phyloP scores from a whole-genome alignment of 345 rosid genomes.

The Brassica napus region DNA sequence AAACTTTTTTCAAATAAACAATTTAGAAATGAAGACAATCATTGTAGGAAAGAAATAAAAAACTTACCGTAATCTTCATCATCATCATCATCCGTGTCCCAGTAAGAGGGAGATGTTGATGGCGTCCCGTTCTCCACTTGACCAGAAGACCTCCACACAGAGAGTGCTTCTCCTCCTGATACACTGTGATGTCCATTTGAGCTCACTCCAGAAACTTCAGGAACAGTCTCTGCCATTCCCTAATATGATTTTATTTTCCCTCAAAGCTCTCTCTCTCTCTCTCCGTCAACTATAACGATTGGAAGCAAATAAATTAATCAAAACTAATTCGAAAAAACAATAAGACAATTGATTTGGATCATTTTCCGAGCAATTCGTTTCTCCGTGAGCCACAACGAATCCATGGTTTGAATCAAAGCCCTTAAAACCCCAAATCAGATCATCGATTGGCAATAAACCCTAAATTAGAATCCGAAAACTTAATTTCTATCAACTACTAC shows the following conservation, averaged over 20 bases:
- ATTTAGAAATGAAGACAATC: not conserved
- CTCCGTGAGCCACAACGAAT: not conserved
- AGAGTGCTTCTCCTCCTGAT: slow-evolving; percentile 67
- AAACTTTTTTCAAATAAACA: not conserved
- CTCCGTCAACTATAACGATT: slow-evolving; percentile 11
- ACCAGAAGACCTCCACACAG: slow-evolving; percentile 88
- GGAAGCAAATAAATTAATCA: not conserved
- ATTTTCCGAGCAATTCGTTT: not conserved
- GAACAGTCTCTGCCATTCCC: slow-evolving; percentile 68
- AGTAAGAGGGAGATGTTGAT: slow-evolving; percentile 83
- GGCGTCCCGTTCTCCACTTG: slow-evolving; percentile 89
- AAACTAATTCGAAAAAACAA: not conserved
- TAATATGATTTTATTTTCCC: not conserved
- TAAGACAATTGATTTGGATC: not conserved
- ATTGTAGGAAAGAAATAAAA: not conserved
- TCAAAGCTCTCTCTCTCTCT: slow-evolving; percentile 9
- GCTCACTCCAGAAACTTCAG: slow-evolving; percentile 65
- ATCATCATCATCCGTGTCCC: slow-evolving; percentile 84
- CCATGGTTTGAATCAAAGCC: slow-evolving; percentile 1
- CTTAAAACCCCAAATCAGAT: slow-evolving; percentile 33
- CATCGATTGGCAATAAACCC: slow-evolving; percentile 43
- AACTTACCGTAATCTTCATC: slow-evolving; percentile 56
- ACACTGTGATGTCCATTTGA: slow-evolving; percentile 64
- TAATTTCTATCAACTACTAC: slow-evolving; percentile 7
- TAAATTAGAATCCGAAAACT: slow-evolving; percentile 16